Evolutionary conservation across 1,284 basidiomycete species (phyloP).

Genomic region (Cryptococcus jaspeensis): DNA sequence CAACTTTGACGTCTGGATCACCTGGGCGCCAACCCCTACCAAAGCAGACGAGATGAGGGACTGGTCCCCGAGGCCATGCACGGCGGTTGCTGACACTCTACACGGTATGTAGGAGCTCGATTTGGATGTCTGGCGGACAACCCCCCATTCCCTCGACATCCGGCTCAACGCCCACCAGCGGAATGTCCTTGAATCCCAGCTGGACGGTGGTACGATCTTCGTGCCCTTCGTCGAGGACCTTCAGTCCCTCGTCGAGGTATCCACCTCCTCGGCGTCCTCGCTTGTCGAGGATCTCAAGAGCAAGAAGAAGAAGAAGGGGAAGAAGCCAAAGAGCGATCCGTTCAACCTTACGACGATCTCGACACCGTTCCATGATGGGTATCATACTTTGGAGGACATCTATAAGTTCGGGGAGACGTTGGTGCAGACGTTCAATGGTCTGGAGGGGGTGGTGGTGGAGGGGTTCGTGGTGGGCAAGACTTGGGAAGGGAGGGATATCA

Average conservation of each 20-base stretch:
- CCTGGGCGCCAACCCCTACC: too few species aligned
- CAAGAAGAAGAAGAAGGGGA: slow-evolving; percentile 5
- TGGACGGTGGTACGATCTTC: slow-evolving; percentile 10
- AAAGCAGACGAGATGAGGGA: too few species aligned
- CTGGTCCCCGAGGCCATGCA: too few species aligned
- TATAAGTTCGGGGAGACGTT: slow-evolving; percentile 44
- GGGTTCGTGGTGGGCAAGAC: slow-evolving; percentile 36
- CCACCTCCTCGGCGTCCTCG: not conserved
- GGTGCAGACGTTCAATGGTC: slow-evolving; percentile 30
- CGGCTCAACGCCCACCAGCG: slow-evolving; percentile 19
- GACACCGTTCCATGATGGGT: slow-evolving; percentile 45
- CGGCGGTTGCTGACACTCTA: not conserved
- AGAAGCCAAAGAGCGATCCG: slow-evolving; percentile 10
- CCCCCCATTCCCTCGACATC: slow-evolving; percentile 33
- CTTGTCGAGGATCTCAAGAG: not conserved
- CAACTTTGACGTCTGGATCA: not conserved
- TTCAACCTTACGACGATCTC: slow-evolving; percentile 36
- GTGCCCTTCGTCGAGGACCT: slow-evolving; percentile 34
- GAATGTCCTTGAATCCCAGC: slow-evolving; percentile 6
- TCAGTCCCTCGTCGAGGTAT: slow-evolving; percentile 32
- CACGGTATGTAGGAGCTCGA: slow-evolving; percentile 28
- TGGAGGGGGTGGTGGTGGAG: slow-evolving; percentile 22
- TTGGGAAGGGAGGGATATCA: slow-evolving; percentile 36
- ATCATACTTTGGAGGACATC: slow-evolving; percentile 43
- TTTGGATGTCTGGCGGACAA: slow-evolving; percentile 47